Evolutionary conservation across 768 basidiomycete species (phyloP).

Genomic region (Phylloporus scabripes): DNA sequence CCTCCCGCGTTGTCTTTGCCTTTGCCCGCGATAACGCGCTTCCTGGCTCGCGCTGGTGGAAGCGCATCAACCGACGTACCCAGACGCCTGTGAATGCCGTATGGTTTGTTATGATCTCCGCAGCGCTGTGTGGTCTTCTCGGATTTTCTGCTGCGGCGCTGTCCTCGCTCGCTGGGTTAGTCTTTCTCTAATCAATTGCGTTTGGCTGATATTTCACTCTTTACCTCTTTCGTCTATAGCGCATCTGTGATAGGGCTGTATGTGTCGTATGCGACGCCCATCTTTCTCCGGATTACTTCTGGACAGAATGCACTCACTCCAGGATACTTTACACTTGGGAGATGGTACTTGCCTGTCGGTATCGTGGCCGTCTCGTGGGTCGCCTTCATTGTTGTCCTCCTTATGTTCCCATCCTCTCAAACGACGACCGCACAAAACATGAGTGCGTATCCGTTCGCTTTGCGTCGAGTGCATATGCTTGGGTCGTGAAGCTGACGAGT

Average conservation of each 20-base stretch:
- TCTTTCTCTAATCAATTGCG: slow-evolving; percentile 2
- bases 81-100: slow-evolving; percentile 72
- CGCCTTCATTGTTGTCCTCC: slow-evolving; percentile 50
- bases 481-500: not conserved
- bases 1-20: slow-evolving; percentile 69
- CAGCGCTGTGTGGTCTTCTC: slow-evolving; percentile 56
- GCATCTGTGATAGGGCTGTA: slow-evolving; percentile 70
- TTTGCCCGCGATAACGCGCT: slow-evolving; percentile 71
- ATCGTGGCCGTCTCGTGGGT: slow-evolving; percentile 63
- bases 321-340: slow-evolving; percentile 57
- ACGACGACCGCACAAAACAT: slow-evolving; percentile 39
- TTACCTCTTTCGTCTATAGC: slow-evolving; percentile 28
- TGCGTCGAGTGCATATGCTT: not conserved
- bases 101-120: slow-evolving; percentile 59
- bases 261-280: slow-evolving; percentile 57
- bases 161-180: slow-evolving; percentile 62
- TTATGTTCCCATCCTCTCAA: slow-evolving; percentile 51
- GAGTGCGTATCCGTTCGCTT: slow-evolving; percentile 42
- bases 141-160: slow-evolving; percentile 63
- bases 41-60: slow-evolving; percentile 69
- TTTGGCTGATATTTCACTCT: not conserved
- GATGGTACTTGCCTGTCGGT: slow-evolving; percentile 56
- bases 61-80: slow-evolving; percentile 50
- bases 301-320: slow-evolving; percentile 53
- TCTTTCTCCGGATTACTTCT: slow-evolving; percentile 66